A percentile compares a stretch with the other conserved stretches of the same genome.
These are phyloP conservation scores for Elsinoe necatrix DNA, from an alignment of 2,329 filamentous ascomycete genomes.

Conservation along the genomic window DNA sequence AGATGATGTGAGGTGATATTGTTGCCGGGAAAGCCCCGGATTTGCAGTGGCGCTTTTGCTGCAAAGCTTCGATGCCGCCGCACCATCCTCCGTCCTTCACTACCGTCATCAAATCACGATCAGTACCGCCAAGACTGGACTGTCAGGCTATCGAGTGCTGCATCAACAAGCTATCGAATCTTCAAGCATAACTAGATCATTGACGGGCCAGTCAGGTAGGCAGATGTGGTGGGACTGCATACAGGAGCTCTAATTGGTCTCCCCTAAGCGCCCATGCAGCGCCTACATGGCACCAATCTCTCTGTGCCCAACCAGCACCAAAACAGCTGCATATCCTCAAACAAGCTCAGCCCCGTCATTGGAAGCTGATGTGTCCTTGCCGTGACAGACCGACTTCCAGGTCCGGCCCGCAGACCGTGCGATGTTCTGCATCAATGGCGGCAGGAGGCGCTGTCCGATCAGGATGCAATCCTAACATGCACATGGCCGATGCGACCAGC, in stretches of 20 bases:
- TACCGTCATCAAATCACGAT: not conserved
- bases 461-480: not conserved
- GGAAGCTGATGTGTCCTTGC: not conserved
- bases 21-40: constrained; percentile 9
- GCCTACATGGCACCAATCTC: not conserved
- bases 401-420: constrained; percentile 6
- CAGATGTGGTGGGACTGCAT: not conserved
- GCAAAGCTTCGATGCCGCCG: not conserved
- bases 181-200: not conserved
- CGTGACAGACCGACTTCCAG: not conserved
- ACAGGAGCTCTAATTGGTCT: constrained; percentile 7
- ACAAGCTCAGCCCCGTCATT: constrained; percentile 7
- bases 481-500: not conserved
- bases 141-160: constrained; percentile 1
- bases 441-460: not conserved
- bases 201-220: not conserved
- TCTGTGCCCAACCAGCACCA: not conserved
- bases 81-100: not conserved
- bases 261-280: constrained; percentile 13
- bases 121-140: not conserved
- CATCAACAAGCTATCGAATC: not conserved
- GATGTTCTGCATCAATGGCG: constrained; percentile 10
- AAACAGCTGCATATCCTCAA: not conserved
- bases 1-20: not conserved
- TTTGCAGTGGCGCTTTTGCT: not conserved